phyloP scores from a whole-genome alignment of 2,329 filamentous ascomycete species.

The Aspergillus carbonarius region DNA sequence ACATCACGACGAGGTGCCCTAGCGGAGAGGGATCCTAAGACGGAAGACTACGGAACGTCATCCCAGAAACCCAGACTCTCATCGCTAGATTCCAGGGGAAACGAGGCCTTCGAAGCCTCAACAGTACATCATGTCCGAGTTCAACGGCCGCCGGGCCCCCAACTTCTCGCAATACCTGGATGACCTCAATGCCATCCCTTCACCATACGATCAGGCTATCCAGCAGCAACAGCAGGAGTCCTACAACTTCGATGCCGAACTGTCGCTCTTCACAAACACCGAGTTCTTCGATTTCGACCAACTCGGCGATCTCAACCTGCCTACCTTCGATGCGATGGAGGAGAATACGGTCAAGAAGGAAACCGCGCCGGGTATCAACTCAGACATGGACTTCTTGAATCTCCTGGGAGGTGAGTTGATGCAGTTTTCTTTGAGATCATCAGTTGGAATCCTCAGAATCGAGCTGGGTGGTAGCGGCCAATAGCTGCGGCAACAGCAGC shows the following conservation, averaged over 20 bases:
- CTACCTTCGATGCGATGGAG: constrained; percentile 33
- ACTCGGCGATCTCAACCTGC: constrained; percentile 35
- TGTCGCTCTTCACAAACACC: constrained; percentile 78
- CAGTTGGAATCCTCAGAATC: not conserved
- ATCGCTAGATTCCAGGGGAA: not conserved
- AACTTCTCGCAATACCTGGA: constrained; percentile 90
- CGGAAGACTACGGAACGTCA: not conserved
- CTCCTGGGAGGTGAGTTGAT: constrained; percentile 42
- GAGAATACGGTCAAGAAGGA: constrained; percentile 28
- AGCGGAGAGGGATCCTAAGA: not conserved
- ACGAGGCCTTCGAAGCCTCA: constrained; percentile 15
- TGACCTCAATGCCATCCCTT: constrained; percentile 72
- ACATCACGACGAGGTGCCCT: not conserved
- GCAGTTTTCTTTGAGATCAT: not conserved
- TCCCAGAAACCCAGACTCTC: not conserved
- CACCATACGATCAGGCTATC: constrained; percentile 61
- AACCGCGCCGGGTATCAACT: constrained; percentile 22
- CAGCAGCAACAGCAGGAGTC: constrained; percentile 61
- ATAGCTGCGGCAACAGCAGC: not conserved
- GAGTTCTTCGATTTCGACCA: constrained; percentile 77
- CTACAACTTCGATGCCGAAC: constrained; percentile 67
- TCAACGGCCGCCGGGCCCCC: constrained; percentile 72
- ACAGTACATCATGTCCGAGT: constrained; percentile 62
- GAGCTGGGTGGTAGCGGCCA: constrained; percentile 2
- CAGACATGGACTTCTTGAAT: constrained; percentile 43